Evolutionary conservation across 768 basidiomycete genomes (phyloP), one percentile per base, ranked within the genome.

Genomic region (Crassisporium funariophilum): DNA sequence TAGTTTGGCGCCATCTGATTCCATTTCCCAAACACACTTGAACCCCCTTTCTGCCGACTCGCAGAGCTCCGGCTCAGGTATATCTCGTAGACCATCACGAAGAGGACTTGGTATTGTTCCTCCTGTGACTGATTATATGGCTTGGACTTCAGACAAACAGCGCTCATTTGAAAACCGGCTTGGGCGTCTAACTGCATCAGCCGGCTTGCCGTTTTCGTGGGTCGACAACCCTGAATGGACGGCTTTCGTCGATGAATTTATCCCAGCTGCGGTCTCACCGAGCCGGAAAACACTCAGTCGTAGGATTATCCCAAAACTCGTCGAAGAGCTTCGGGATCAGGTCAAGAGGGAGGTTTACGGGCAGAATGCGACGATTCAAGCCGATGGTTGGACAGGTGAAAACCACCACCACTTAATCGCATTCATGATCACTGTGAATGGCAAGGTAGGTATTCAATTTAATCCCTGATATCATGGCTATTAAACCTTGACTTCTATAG

Each of bases 341-440:
- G 22, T 35, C 1, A 46, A 49, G 9, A 16, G 39, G 4, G 33
- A 42, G 19, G 31, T 21, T 5, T 36, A 41, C 24, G 63, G 64
- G 13, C 39, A 43, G 1, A 44, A 55, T 19, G 59, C 20, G 5
- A 68, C 63, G 0, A 9, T 68, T 21, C 67, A 71, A 46, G 53
- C 45, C n/a, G 68, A 71, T 54, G 67, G 70, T 9, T 72, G 70
- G 71, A 64, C 61, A 1, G 70, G 70, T 0, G 8, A 52, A n/a
- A 72, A 73, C 34, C 34, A 55, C 35, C 64, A 65, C 31, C 71
- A 70, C 44, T 35, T 61, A 6, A 23, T 70, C 38, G 68, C 61
- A 5, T 69, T 69, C 22, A 68, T 69, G 64, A 53, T 68, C n/a
- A 63, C 57, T 0, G 41, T 38, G 9, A 44, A 49, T 6, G 41